Base-by-base conservation (phyloP, 2,329 filamentous ascomycete species). In the Aspergillus terreus region DNA sequence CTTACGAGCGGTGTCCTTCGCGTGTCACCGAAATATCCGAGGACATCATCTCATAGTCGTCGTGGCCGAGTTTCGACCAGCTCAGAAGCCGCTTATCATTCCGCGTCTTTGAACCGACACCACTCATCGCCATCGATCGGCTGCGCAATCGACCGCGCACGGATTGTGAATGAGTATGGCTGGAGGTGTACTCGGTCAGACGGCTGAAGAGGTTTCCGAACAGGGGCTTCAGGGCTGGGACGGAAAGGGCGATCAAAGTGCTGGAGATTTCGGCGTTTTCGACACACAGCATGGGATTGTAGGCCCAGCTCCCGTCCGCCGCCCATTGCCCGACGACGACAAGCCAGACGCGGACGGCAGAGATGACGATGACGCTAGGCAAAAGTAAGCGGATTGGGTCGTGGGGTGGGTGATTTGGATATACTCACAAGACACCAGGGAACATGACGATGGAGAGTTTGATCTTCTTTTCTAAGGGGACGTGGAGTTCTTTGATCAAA, bases 211-310 rank as follows among this genome's bases (percentile, higher is more conserved):
- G 33, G 42, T 56, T 61, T 14, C 62, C 74, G 40, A 76, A 71
- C 2, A 80, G 59, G 0, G 77, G 78, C 49, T 80, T 79, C 44
- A 78, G 63, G 3, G 76, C 78, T 0, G 78, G 78, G 0, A 80
- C 68, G 0, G 78, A 81, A 1, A 81, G 69, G 1, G 78, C 76
- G 36, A 80, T 74, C 21, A 81, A 59, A 0, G 78, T 81, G 1
- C 72, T 70, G 4, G 76, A 77, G 17, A 81, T 76, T 38, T 81
- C 78, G 1, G 78, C 72, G 2, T 74, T 74, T 60, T 81, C 78
- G 4, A 80, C 71, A 3, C 66, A 75, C 4, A 81, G 63, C 67
- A 80, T 73, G 0, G 77, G 74, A 47, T 78, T 74, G 58, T 81
- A 81, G 21, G 69, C 67, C 78, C 78, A 81, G 14, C 76, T 78